Conservation (phyloP, 768 basidiomycete genomes). For the Leccinellum albellum region DNA sequence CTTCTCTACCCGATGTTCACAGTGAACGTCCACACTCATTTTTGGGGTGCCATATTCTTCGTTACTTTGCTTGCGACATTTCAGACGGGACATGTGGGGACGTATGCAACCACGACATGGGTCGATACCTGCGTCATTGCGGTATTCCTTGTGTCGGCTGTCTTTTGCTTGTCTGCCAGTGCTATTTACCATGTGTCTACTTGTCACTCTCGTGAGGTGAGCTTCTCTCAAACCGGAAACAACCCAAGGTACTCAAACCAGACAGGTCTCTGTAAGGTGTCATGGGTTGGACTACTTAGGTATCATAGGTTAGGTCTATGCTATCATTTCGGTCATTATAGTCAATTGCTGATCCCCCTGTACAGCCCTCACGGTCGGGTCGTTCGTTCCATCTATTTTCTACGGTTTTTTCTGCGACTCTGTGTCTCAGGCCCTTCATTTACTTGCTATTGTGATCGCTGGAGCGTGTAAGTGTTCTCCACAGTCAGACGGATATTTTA, state of each 20-base stretch:
- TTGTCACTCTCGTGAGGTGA: constrained; percentile 70
- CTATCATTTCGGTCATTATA: constrained; percentile 1
- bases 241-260: neutral
- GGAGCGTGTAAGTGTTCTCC: constrained; percentile 52
- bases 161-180: constrained; percentile 70
- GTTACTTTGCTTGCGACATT: constrained; percentile 51
- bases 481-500: neutral
- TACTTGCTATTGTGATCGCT: constrained; percentile 45
- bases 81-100: constrained; percentile 45
- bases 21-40: constrained; percentile 88
- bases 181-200: constrained; percentile 69
- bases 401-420: constrained; percentile 75
- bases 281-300: constrained; percentile 76
- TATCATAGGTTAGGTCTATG: constrained; percentile 52
- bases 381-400: constrained; percentile 71
- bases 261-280: constrained; percentile 55
- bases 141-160: constrained; percentile 66
- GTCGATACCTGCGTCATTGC: constrained; percentile 55
- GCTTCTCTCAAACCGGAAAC: constrained; percentile 10
- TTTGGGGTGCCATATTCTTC: constrained; percentile 67
- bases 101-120: constrained; percentile 56
- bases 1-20: constrained; percentile 11
- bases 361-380: constrained; percentile 67
- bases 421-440: constrained; percentile 50
- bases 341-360: constrained; percentile 5